phyloP scores from a whole-genome alignment of 2,329 filamentous ascomycete species.

The Colletotrichum sp. region DNA sequence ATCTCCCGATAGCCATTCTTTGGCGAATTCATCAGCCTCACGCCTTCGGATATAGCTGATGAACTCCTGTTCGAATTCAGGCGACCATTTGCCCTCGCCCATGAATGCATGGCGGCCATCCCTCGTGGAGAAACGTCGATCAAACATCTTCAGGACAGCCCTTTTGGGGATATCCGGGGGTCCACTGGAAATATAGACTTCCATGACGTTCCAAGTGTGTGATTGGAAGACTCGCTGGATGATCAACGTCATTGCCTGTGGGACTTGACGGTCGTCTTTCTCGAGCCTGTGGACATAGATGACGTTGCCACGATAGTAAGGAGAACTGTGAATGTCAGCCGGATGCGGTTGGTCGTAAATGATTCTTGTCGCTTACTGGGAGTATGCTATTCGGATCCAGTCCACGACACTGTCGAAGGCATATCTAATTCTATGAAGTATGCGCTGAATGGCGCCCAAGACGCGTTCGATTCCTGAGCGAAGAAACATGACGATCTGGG shows the following conservation, averaged over 20 bases:
- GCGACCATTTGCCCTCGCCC: not conserved
- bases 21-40: not conserved
- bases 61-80: slow-evolving; percentile 9
- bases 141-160: slow-evolving; percentile 9
- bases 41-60: not conserved
- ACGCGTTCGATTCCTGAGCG: not conserved
- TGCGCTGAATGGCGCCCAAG: not conserved
- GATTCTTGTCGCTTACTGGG: not conserved
- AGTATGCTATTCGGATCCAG: slow-evolving; percentile 11
- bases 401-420: not conserved
- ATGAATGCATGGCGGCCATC: not conserved
- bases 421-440: not conserved
- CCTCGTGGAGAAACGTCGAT: slow-evolving; percentile 12
- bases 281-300: not conserved
- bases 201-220: slow-evolving; percentile 5
- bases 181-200: not conserved
- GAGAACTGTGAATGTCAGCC: not conserved
- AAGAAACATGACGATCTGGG: not conserved
- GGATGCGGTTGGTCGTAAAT: not conserved
- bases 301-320: slow-evolving; percentile 14
- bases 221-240: slow-evolving; percentile 7
- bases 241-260: slow-evolving; percentile 2
- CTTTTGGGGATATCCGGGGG: not conserved
- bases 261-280: not conserved
- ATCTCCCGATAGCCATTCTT: not conserved